Evolutionary conservation across 2,329 filamentous ascomycete genomes (phyloP).

Genomic region (Didymella lethalis): DNA sequence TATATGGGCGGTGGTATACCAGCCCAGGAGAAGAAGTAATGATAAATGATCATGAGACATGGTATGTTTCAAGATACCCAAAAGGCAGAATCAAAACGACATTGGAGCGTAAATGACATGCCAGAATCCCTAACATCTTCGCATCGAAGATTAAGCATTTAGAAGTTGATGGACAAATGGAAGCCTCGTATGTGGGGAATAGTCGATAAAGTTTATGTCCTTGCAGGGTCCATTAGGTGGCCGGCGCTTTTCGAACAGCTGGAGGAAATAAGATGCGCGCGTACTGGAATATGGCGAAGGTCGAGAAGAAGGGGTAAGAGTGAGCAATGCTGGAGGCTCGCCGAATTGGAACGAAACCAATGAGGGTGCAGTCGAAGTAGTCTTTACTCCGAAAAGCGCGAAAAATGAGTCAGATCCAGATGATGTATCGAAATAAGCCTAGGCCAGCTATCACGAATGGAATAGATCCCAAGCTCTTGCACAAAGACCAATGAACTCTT

Average conservation of each 20-base stretch:
- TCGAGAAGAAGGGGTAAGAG: slow-evolving; percentile 25
- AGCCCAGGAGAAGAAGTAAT: slow-evolving; percentile 19
- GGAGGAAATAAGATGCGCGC: slow-evolving; percentile 26
- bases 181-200: slow-evolving; percentile 16
- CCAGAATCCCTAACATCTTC: slow-evolving; percentile 22
- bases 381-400: slow-evolving; percentile 36
- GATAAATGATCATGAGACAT: slow-evolving; percentile 24
- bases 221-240: slow-evolving; percentile 37
- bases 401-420: slow-evolving; percentile 21
- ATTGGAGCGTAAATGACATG: slow-evolving; percentile 18
- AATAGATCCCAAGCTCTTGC: slow-evolving; percentile 95
- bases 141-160: slow-evolving; percentile 19
- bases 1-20: slow-evolving; percentile 23
- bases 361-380: slow-evolving; percentile 31
- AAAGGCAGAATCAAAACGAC: slow-evolving; percentile 17
- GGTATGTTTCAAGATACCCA: slow-evolving; percentile 22
- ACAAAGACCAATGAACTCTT: slow-evolving; percentile 88
- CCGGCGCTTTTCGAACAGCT: slow-evolving; percentile 32
- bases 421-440: slow-evolving; percentile 23
- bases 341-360: slow-evolving; percentile 32
- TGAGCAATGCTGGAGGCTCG: slow-evolving; percentile 20
- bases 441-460: slow-evolving; percentile 70
- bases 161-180: slow-evolving; percentile 22
- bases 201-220: slow-evolving; percentile 26
- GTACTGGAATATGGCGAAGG: slow-evolving; percentile 25